phyloP scores from a whole-genome alignment of 148 eudicot species.

The Rhododendron ferrugineum region DNA sequence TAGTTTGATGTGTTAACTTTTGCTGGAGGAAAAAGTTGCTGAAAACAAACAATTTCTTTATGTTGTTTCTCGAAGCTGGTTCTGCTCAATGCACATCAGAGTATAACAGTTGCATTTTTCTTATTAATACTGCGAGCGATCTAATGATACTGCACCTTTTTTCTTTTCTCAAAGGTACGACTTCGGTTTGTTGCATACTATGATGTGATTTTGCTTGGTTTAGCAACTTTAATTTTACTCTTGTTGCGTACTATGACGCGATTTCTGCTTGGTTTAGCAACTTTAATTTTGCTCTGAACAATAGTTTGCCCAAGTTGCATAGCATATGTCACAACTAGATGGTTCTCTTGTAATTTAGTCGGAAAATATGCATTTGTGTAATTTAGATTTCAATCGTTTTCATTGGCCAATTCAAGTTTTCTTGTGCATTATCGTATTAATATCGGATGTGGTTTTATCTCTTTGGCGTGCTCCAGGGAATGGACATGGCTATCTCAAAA shows the following conservation, averaged over 20 bases:
- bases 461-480: constrained; percentile 45
- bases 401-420: not conserved
- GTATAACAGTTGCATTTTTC: not conserved
- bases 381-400: not conserved
- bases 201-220: not conserved
- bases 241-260: no score
- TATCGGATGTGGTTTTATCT: not conserved
- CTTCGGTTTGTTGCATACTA: not conserved
- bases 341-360: not conserved
- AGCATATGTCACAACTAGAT: not conserved
- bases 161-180: not conserved
- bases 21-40: not conserved
- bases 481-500: constrained; percentile 88
- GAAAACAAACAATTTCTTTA: not conserved
- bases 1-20: not conserved
- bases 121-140: not conserved
- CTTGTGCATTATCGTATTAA: not conserved
- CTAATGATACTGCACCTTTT: not conserved
- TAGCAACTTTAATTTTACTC: not conserved
- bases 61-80: not conserved
- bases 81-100: not conserved
- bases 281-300: not conserved
- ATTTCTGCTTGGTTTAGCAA: not conserved
- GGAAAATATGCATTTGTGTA: not conserved
- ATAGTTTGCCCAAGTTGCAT: not conserved